Conservation (phyloP, 169 alveolate genomes). For the Cryptosporidium meleagridis region DNA sequence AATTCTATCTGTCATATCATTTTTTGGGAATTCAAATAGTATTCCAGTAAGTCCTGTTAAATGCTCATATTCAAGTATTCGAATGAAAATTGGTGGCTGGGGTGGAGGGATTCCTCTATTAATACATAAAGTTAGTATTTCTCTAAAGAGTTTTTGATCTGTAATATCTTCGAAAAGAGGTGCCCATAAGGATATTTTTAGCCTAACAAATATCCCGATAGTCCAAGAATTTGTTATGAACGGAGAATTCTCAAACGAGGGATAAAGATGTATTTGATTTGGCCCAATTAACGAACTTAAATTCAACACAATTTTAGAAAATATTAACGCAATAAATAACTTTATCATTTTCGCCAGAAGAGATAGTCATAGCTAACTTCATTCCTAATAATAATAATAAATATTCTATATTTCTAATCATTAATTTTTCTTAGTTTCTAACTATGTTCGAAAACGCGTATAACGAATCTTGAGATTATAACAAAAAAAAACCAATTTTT, state of each 20-base stretch:
- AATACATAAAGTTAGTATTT: constrained; percentile 35
- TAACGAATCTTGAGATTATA: constrained; percentile 1
- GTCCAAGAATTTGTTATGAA: constrained; percentile 63
- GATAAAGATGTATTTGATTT: background rate
- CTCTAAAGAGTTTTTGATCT: constrained; percentile 33
- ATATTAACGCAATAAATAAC: constrained; percentile 1
- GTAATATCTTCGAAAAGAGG: constrained; percentile 51
- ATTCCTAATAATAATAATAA: constrained; percentile 9
- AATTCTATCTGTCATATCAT: background rate
- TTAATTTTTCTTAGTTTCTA: background rate
- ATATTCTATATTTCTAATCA: background rate
- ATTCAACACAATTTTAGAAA: background rate
- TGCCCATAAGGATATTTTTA: constrained; percentile 45
- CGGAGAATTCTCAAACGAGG: constrained; percentile 7
- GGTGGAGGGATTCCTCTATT: constrained; percentile 71
- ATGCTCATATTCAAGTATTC: constrained; percentile 56
- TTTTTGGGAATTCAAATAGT: constrained; percentile 59
- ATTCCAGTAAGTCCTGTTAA: constrained; percentile 61
- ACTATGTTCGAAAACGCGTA: constrained; percentile 70
- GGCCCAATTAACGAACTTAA: constrained; percentile 5
- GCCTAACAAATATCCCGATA: constrained; percentile 29
- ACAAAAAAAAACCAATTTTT: background rate
- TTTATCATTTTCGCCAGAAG: constrained; percentile 1
- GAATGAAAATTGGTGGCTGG: constrained; percentile 45
- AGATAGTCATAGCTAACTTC: background rate